Evolutionary conservation across 495 filamentous ascomycete species (phyloP).

Genomic region (Hypoxylon trugodes): DNA sequence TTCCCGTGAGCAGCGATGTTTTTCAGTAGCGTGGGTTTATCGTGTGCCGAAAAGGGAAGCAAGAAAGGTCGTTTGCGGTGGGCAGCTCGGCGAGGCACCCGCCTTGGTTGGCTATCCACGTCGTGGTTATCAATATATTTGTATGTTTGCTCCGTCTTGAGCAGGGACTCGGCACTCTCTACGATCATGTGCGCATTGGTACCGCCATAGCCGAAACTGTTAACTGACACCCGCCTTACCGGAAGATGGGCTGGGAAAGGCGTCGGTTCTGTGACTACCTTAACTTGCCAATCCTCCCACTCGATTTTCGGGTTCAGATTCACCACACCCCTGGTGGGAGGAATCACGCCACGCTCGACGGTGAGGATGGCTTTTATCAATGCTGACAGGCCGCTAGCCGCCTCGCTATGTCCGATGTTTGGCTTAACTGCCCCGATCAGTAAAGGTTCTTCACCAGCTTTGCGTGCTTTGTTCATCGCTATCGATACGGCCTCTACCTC

Average conservation of each 20-base stretch:
- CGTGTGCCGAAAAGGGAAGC: slow-evolving; percentile 37
- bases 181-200: slow-evolving; percentile 60
- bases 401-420: slow-evolving; percentile 54
- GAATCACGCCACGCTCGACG: slow-evolving; percentile 55
- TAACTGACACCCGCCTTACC: too few relatives aligned
- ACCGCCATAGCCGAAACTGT: slow-evolving; percentile 61
- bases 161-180: slow-evolving; percentile 37
- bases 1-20: slow-evolving; percentile 29
- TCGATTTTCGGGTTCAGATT: slow-evolving; percentile 28
- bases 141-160: too few relatives aligned
- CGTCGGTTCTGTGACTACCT: neutral
- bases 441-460: slow-evolving; percentile 13
- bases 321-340: slow-evolving; percentile 50
- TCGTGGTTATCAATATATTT: slow-evolving; percentile 3
- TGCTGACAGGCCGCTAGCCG: slow-evolving; percentile 50
- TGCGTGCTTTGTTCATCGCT: neutral
- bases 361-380: slow-evolving; percentile 54
- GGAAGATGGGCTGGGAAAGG: too few relatives aligned
- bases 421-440: slow-evolving; percentile 34
- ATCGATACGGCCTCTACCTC: slow-evolving; percentile 34
- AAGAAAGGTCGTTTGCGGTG: slow-evolving; percentile 30
- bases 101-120: too few relatives aligned
- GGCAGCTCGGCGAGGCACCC: too few relatives aligned
- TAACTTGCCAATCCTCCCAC: neutral
- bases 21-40: slow-evolving; percentile 28